These are phyloP conservation scores for Citrus medica DNA, from an alignment of 345 rosid genomes.

Conservation along the genomic window DNA sequence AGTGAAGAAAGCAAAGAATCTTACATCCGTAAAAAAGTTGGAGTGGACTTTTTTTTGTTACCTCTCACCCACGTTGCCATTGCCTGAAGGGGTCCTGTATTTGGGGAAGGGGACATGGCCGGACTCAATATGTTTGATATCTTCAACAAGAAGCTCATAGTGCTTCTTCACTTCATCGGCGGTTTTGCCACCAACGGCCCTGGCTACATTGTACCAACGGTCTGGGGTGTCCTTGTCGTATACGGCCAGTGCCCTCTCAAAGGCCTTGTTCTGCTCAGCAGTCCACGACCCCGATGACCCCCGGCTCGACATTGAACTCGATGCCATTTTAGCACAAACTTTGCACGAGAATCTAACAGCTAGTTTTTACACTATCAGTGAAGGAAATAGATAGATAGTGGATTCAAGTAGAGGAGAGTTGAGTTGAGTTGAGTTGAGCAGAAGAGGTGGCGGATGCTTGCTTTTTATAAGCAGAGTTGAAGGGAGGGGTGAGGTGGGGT, in stretches of 20 bases:
- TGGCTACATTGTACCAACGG: constrained; percentile 95
- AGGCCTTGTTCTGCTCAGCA: constrained; percentile 85
- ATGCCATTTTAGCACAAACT: constrained; percentile 43
- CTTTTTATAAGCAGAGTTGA: constrained; percentile 58
- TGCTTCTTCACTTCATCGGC: constrained; percentile 84
- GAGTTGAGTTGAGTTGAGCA: constrained; percentile 27
- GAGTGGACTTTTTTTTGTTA: neutral
- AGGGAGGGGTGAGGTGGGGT: constrained; percentile 27
- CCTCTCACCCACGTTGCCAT: constrained; percentile 28
- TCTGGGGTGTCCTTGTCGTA: constrained; percentile 94
- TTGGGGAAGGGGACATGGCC: constrained; percentile 84
- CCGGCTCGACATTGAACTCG: constrained; percentile 58
- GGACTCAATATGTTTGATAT: constrained; percentile 72
- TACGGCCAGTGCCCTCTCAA: constrained; percentile 86
- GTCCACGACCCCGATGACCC: constrained; percentile 73
- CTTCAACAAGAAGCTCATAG: constrained; percentile 69
- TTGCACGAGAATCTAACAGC: no score
- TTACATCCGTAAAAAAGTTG: no score
- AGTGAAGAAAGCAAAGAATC: no score
- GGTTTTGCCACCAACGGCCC: constrained; percentile 82
- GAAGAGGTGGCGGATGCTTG: constrained; percentile 40
- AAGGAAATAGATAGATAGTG: neutral
- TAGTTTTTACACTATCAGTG: no score
- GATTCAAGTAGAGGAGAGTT: constrained; percentile 6
- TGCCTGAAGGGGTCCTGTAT: constrained; percentile 45